Evolutionary conservation across 2,329 filamentous ascomycete genomes (phyloP).

Genomic region (Ophioceras dolichostomum): DNA sequence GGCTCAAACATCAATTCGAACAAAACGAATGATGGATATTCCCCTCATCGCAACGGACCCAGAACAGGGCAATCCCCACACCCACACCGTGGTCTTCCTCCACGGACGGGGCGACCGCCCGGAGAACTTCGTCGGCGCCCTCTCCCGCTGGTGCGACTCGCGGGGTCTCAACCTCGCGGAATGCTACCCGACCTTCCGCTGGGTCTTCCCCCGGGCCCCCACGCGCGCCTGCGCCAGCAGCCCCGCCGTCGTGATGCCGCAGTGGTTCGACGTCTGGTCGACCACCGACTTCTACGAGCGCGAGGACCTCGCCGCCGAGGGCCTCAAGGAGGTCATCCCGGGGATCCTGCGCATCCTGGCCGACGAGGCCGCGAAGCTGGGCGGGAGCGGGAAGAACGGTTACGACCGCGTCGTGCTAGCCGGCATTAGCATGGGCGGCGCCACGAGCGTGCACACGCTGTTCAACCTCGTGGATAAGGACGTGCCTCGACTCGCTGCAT

Average conservation of each 20-base stretch:
- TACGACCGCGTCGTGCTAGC: conserved; percentile 26
- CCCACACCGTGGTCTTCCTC: conserved; percentile 29
- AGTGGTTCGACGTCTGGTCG: conserved; percentile 40
- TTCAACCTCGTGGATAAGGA: conserved; percentile 21
- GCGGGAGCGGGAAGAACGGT: conserved; percentile 16
- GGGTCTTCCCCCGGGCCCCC: conserved; percentile 34
- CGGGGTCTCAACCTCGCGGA: conserved; percentile 19
- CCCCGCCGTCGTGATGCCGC: conserved; percentile 11
- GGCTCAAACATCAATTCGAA: no score
- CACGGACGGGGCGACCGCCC: conserved; percentile 28
- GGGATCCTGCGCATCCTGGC: conserved; percentile 19
- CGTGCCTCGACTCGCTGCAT: conserved; percentile 13
- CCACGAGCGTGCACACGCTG: conserved; percentile 21
- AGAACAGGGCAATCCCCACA: conserved; percentile 11
- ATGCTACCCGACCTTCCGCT: conserved; percentile 29
- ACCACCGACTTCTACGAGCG: conserved; percentile 21
- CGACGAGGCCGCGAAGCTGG: conserved; percentile 17
- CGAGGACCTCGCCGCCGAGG: conserved; percentile 28
- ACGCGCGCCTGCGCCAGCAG: conserved; percentile 11
- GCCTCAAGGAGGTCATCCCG: conserved; percentile 23
- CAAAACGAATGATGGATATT: neutral
- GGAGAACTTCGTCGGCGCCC: conserved; percentile 15
- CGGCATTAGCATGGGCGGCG: conserved; percentile 33
- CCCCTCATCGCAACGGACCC: neutral
- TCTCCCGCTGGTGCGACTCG: conserved; percentile 18